phyloP scores from a whole-genome alignment of 805 yeast genomes.

The Sugiyamaella marilandica region DNA sequence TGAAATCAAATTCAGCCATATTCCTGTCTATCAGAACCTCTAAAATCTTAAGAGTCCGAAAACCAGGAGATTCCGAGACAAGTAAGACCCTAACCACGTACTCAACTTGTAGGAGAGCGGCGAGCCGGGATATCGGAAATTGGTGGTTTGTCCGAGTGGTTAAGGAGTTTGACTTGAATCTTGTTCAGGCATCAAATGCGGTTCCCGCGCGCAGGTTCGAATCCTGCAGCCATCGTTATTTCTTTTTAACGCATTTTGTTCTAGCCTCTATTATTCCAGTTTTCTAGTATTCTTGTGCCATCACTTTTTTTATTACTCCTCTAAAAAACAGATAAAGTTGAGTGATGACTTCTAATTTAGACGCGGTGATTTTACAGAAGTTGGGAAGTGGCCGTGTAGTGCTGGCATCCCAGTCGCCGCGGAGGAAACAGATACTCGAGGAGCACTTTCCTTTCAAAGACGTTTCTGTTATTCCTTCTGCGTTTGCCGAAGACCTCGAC shows the following conservation, averaged over 20 bases:
- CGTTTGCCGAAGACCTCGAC: constrained; percentile 71
- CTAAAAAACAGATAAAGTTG: no score
- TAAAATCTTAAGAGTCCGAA: no score
- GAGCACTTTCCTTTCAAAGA: constrained; percentile 38
- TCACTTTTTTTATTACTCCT: background rate
- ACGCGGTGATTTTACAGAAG: background rate
- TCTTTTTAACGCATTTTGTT: constrained; percentile 17
- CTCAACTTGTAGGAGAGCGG: background rate
- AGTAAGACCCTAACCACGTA: no score
- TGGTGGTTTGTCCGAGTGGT: constrained; percentile 42
- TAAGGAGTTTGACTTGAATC: constrained; percentile 42
- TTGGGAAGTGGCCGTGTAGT: constrained; percentile 37
- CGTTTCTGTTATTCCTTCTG: constrained; percentile 50
- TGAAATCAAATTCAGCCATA: no score
- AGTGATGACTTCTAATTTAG: background rate
- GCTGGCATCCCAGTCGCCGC: constrained; percentile 80
- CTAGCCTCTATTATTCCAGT: no score
- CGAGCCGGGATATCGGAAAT: background rate
- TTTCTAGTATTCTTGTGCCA: no score
- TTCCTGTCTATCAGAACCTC: no score
- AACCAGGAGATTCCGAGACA: no score
- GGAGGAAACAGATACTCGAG: constrained; percentile 66
- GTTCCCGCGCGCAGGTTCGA: constrained; percentile 41
- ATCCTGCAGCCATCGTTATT: constrained; percentile 38
- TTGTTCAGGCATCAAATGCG: constrained; percentile 33